Evolutionary conservation across 1,139 yeast genomes (phyloP).

Genomic region (Candida gigantensis): DNA sequence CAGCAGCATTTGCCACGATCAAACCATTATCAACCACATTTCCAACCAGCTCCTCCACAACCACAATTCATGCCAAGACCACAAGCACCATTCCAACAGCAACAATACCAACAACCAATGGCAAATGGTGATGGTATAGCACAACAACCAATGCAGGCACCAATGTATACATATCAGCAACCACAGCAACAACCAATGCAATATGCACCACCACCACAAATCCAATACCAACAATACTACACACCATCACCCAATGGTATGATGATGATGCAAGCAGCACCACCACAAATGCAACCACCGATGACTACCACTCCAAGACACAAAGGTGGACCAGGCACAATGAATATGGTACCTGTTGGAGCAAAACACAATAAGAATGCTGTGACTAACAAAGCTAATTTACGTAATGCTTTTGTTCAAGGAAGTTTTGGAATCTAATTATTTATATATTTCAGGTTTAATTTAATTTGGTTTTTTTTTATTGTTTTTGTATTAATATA

Average conservation of each 20-base stretch:
- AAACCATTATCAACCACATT: slow-evolving; percentile 2
- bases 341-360: slow-evolving; percentile 40
- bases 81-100: slow-evolving; percentile 1
- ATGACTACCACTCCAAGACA: slow-evolving; percentile 9
- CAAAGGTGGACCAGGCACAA: slow-evolving; percentile 27
- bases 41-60: slow-evolving; percentile 6
- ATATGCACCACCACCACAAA: slow-evolving; percentile 6
- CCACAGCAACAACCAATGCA: slow-evolving; percentile 15
- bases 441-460: neutral
- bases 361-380: slow-evolving; percentile 37
- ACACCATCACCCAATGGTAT: slow-evolving; percentile 6
- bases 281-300: slow-evolving; percentile 11
- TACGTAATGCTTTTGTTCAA: slow-evolving; percentile 45
- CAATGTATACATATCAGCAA: neutral
- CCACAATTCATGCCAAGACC: slow-evolving; percentile 6
- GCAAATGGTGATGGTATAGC: neutral
- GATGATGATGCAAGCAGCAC: neutral
- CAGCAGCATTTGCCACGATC: neutral
- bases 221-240: slow-evolving; percentile 3
- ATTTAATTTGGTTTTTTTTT: neutral
- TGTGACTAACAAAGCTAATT: slow-evolving; percentile 36
- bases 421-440: slow-evolving; percentile 41
- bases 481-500: neutral
- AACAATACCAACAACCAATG: slow-evolving; percentile 3
- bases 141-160: too few species aligned